These are phyloP conservation scores for Chaetomidium leptoderma DNA, from an alignment of 495 filamentous ascomycete species.

Conservation along the genomic window DNA sequence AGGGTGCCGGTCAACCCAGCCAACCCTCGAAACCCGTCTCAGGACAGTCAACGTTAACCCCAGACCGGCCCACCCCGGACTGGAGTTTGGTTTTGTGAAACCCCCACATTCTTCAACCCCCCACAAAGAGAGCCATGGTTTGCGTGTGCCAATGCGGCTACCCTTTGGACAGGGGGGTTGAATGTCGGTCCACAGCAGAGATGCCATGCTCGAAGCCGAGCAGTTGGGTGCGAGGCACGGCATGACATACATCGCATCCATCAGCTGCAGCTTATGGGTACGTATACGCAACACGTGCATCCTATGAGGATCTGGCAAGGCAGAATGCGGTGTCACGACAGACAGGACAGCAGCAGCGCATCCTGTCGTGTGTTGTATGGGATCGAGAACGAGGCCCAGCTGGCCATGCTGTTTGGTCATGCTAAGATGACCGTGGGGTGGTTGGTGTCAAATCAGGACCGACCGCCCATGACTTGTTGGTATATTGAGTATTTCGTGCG, in stretches of 20 bases:
- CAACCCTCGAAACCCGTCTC: not conserved
- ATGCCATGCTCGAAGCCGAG: not conserved
- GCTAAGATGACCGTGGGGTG: no score
- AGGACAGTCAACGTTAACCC: not conserved
- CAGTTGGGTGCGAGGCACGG: not conserved
- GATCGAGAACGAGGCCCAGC: not conserved
- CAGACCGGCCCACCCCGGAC: not conserved
- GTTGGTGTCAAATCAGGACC: no score
- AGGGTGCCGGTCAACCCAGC: not conserved
- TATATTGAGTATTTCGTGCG: not conserved
- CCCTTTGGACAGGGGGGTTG: conserved; percentile 6
- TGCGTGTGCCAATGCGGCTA: conserved; percentile 16
- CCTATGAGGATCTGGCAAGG: conserved; percentile 6
- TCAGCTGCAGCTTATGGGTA: no score
- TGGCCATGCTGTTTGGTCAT: not conserved
- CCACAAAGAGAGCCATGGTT: not conserved
- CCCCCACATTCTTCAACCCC: conserved; percentile 3
- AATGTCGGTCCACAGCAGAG: no score
- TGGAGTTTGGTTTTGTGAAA: not conserved
- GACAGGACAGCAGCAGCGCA: not conserved
- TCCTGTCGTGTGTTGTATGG: not conserved
- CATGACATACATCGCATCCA: no score
- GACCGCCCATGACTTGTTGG: no score
- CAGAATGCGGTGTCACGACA: not conserved
- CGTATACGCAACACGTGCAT: no score